Percentiles rank a stretch among this genome's conserved stretches.
These are phyloP conservation scores for Neopestalotiopsis sp. DNA, from an alignment of 2,329 filamentous ascomycete species.

Conservation along the genomic window DNA sequence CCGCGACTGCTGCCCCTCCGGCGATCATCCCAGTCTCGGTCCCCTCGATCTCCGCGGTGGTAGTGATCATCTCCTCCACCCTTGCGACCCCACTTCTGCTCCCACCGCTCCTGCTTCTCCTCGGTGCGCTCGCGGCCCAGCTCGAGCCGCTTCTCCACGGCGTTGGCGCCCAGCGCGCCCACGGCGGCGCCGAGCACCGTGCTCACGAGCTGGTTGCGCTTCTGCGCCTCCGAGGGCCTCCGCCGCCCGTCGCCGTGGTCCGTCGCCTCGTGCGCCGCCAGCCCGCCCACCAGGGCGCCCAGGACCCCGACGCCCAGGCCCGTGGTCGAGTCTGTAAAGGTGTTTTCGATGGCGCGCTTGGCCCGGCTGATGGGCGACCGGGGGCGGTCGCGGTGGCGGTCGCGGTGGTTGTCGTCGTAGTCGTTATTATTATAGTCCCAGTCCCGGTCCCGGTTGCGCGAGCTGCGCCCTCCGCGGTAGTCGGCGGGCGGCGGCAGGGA, in stretches of 20 bases:
- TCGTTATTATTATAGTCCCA: conserved; percentile 30
- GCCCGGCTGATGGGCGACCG: conserved; percentile 46
- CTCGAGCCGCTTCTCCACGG: conserved; percentile 39
- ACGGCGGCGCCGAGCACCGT: conserved; percentile 61
- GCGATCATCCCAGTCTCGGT: conserved; percentile 25
- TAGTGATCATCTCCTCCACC: conserved; percentile 29
- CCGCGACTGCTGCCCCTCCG: conserved; percentile 7
- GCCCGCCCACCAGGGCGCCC: conserved; percentile 59
- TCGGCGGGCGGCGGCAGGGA: conserved; percentile 32
- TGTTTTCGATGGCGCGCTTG: conserved; percentile 47
- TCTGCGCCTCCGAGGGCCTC: conserved; percentile 36
- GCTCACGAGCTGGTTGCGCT: conserved; percentile 47
- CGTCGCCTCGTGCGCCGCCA: conserved; percentile 56
- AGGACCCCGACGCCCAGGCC: conserved; percentile 58
- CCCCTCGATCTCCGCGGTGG: conserved; percentile 26
- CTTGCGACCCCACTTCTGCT: conserved; percentile 31
- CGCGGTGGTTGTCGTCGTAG: conserved; percentile 18
- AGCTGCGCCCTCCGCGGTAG: conserved; percentile 20
- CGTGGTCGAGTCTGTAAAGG: conserved; percentile 53
- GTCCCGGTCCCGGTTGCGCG: conserved; percentile 25
- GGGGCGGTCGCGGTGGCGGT: conserved; percentile 16
- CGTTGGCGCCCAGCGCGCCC: conserved; percentile 58
- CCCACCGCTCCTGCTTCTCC: conserved; percentile 31
- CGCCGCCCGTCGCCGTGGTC: conserved; percentile 30
- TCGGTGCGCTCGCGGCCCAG: conserved; percentile 32